Evolutionary conservation across 257 asterid species (phyloP), one percentile per base, ranked within the genome.

Genomic region (Penstemon davidsonii): DNA sequence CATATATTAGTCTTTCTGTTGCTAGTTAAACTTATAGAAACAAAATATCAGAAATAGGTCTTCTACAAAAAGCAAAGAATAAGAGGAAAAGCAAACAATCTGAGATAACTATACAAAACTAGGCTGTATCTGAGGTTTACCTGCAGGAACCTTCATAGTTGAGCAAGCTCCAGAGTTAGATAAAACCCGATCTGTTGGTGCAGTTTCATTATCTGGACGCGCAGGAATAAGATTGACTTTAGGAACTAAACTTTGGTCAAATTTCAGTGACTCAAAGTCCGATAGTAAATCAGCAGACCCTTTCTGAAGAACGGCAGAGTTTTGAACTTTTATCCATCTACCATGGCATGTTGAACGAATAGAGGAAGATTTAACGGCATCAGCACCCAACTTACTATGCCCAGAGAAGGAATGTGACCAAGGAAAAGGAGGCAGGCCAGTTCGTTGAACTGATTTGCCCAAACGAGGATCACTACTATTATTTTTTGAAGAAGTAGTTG

Each of bases 351-450:
- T 49, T 58, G 86, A 70, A 76, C 88, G 88, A 76, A 69, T 78
- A 57, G 87, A 66, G 68, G 96, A 73, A 66, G 82, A 67, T 73
- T 88, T 93, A 43, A 73, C 78, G 25, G 97, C 78, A 76, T 93
- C 99, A 43, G 87, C 72, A 66, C 84, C 85, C 71, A 79, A 76
- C 83, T 87, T 93, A 57, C 64, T 79, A 71, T 88, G 82, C 60
- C 91, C 96, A 33, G 89, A 77, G 65, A 83, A 81, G 50, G 88
- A 73, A 66, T 86, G 86, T 12, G 99, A 93, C 97, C 99, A 93
- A 58, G 95, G 78, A 77, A 93, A 93, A 75, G 97, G 95, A 18
- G 95, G 96, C 82, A 90, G 76, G 66, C 99, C 97, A 79, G 78
- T 74, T 76, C 90, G 82, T 51, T 84, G 82, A 68, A 67, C 68